Percentiles rank a stretch among this genome's conserved stretches.
Evolutionary conservation across 1,139 yeast genomes (phyloP).

Genomic region (Blastobotrys proliferans): DNA sequence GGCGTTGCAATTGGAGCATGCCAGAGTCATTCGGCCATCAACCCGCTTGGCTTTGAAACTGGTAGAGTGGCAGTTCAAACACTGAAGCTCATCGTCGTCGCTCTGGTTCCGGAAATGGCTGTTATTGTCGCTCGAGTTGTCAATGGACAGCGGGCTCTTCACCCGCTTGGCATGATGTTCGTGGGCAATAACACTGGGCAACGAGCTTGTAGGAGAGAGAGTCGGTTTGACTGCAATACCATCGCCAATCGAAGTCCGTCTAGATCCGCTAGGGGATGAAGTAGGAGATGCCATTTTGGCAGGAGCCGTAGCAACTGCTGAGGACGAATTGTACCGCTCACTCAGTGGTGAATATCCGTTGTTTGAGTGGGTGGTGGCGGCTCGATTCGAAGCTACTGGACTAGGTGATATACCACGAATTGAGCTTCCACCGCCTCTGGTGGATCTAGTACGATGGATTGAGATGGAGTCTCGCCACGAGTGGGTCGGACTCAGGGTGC

Average conservation of each 20-base stretch:
- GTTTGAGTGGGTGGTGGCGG: slow-evolving; percentile 9
- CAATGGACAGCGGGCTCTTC: too few relatives aligned
- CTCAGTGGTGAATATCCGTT: background rate
- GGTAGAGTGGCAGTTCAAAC: slow-evolving; percentile 19
- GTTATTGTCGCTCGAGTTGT: too few relatives aligned
- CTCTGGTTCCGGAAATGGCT: too few relatives aligned
- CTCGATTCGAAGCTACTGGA: too few relatives aligned
- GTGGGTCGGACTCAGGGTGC: slow-evolving; percentile 24
- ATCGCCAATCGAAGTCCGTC: slow-evolving; percentile 8
- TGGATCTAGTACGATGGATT: slow-evolving; percentile 18
- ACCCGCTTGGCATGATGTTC: too few relatives aligned
- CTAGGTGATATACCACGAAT: too few relatives aligned
- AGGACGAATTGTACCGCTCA: slow-evolving; percentile 11
- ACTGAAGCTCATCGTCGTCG: slow-evolving; percentile 13
- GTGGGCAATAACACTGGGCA: too few relatives aligned
- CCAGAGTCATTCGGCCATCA: slow-evolving; percentile 18
- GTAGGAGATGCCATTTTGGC: background rate
- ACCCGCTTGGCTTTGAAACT: slow-evolving; percentile 21
- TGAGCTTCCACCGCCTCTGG: slow-evolving; percentile 18
- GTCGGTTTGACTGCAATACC: slow-evolving; percentile 4
- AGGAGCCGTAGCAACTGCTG: background rate
- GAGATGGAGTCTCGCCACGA: slow-evolving; percentile 24
- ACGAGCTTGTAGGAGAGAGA: slow-evolving; percentile 6
- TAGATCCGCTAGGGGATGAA: slow-evolving; percentile 10
- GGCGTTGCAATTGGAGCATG: slow-evolving; percentile 18